Base-by-base conservation (phyloP, 805 yeast species). In the Nakazawaea ernobii region DNA sequence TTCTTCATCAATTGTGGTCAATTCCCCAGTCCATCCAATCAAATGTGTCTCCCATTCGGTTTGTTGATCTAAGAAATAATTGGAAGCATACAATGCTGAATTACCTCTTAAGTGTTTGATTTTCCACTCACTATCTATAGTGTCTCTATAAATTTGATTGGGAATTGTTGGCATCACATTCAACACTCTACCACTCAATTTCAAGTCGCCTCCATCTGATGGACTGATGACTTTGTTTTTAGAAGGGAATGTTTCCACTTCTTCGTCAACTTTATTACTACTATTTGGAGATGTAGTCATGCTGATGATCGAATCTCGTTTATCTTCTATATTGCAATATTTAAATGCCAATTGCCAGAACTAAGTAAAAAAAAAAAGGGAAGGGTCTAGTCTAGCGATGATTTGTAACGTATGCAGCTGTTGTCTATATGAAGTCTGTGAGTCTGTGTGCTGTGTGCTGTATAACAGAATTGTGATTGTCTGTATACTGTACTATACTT, bases 21-120 rank as follows among this genome's bases (percentile, higher is more conserved):
- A 71, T 63, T 90, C 98, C 40, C 99, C 99, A 0, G 97, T 86
- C 99, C 99, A 94, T 1, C 89, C 97, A 44, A 94, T 81, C 43
- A 88, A 67, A 54, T 89, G 87, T 40, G 91, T 83, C 52, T 90
- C 95, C 94, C 97, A 92, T 20, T 81, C 77, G 0, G 91, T 77
- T 40, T 80, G 79, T 48, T 77, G 77, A 43, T 70, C 73, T 45
- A 90, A 67, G 58, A 77, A 82, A 50, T 76, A 73, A 51, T 86
- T 77, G 14, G 95, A 80, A 3, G 96, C 82, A 58, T 85, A 83
- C 33, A 92, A 67, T 0, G 97, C 95, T 8, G 94, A 81, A 57
- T 87, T 86, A 2, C 98, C 98, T 8, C 94, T 73, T 10, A 82
- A 68, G 35, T 82, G 80, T 46, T 73, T 76, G 37, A 83, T 77